phyloP scores from a whole-genome alignment of 2,329 filamentous ascomycete genomes.

The Pyrenochaeta sp. region DNA sequence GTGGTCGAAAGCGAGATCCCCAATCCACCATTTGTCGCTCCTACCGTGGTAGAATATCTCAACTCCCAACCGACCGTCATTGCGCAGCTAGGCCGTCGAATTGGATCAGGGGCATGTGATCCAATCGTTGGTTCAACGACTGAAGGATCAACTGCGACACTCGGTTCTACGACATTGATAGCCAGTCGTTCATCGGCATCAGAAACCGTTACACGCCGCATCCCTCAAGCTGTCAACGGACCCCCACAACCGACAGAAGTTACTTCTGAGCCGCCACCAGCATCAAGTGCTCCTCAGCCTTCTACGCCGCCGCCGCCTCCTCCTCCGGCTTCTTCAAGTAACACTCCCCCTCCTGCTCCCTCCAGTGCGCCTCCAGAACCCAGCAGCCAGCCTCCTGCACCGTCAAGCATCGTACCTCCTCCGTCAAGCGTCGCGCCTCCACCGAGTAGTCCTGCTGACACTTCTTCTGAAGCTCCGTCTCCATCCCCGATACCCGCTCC shows the following conservation, averaged over 20 bases:
- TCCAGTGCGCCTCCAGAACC: slow-evolving; percentile 21
- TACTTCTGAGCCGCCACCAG: slow-evolving; percentile 9
- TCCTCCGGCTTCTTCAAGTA: slow-evolving; percentile 9
- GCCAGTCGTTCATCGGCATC: slow-evolving; percentile 4
- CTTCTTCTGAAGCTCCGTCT: slow-evolving; percentile 24
- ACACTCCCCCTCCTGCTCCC: slow-evolving; percentile 13
- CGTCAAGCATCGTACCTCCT: slow-evolving; percentile 5
- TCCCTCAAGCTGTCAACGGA: slow-evolving; percentile 6
- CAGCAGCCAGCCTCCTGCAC: slow-evolving; percentile 13
- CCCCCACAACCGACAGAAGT: slow-evolving; percentile 2
- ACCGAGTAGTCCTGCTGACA: slow-evolving; percentile 33
- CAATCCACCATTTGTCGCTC: slow-evolving; percentile 29
- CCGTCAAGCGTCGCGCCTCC: slow-evolving; percentile 17
- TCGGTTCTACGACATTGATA: slow-evolving; percentile 14
- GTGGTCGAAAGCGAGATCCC: slow-evolving; percentile 26
- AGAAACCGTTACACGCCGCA: slow-evolving; percentile 4
- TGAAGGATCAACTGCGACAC: slow-evolving; percentile 5
- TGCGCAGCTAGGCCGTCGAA: slow-evolving; percentile 36
- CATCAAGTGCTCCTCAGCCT: slow-evolving; percentile 8
- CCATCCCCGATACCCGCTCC: not conserved
- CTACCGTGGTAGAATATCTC: slow-evolving; percentile 38
- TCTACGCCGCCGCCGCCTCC: slow-evolving; percentile 6
- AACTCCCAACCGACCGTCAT: slow-evolving; percentile 38
- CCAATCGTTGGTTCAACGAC: slow-evolving; percentile 28
- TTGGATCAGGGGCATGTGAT: slow-evolving; percentile 42